phyloP scores from a whole-genome alignment of 768 basidiomycete species.

The Clathrus columnatus region DNA sequence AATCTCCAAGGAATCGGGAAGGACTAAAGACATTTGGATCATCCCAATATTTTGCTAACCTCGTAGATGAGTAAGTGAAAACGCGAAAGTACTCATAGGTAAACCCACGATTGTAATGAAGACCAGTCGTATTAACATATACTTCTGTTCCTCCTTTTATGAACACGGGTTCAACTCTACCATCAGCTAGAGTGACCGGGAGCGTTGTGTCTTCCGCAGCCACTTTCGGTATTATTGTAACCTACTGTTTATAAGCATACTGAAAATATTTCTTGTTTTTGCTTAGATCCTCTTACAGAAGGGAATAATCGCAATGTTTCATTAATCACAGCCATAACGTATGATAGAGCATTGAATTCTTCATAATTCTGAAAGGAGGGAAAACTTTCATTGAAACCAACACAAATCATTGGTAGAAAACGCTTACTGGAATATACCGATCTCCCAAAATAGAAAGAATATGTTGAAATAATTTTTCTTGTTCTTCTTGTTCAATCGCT shows the following conservation, averaged over 20 bases:
- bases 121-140: slow-evolving; percentile 28
- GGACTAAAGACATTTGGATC: slow-evolving; percentile 40
- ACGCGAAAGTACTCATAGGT: too few species aligned
- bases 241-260: slow-evolving; percentile 21
- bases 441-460: slow-evolving; percentile 3
- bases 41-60: slow-evolving; percentile 47
- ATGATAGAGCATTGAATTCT: slow-evolving; percentile 9
- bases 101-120: slow-evolving; percentile 45
- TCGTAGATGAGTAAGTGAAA: background rate
- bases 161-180: slow-evolving; percentile 30
- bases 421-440: slow-evolving; percentile 4
- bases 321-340: slow-evolving; percentile 14
- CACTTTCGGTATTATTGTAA: slow-evolving; percentile 34
- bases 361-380: slow-evolving; percentile 8
- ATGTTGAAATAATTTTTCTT: slow-evolving; percentile 12
- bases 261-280: too few species aligned
- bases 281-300: too few species aligned
- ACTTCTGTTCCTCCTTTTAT: slow-evolving; percentile 36
- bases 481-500: slow-evolving; percentile 18
- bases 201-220: slow-evolving; percentile 39
- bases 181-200: slow-evolving; percentile 24
- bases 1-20: slow-evolving; percentile 42
- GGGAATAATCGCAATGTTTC: slow-evolving; percentile 17
- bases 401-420: background rate
- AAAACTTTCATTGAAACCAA: background rate